Evolutionary conservation across 2,329 filamentous ascomycete genomes (phyloP).

Genomic region (Thermoascus crustaceus): DNA sequence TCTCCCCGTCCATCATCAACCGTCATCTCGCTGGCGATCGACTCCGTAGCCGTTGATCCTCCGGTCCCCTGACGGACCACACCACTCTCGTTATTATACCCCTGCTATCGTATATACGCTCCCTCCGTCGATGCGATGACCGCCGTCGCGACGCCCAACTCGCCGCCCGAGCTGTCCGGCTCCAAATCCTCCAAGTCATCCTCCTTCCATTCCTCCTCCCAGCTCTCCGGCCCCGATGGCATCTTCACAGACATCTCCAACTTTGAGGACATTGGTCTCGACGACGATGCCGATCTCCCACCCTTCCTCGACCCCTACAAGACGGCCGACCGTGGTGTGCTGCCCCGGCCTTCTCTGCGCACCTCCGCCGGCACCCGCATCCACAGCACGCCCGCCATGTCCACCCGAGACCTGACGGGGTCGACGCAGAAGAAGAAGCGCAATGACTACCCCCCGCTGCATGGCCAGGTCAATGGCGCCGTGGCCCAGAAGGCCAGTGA

Average conservation of each 20-base stretch:
- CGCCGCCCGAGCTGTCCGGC: constrained; percentile 68
- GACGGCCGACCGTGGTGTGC: too few species aligned
- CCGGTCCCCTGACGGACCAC: constrained; percentile 10
- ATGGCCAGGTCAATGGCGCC: constrained; percentile 20
- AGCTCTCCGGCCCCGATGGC: constrained; percentile 59
- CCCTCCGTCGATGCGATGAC: constrained; percentile 30
- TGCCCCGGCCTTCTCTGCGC: neutral
- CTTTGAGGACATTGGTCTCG: constrained; percentile 89
- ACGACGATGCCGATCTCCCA: constrained; percentile 54
- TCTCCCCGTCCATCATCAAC: neutral
- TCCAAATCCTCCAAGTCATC: constrained; percentile 90
- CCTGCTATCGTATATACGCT: neutral
- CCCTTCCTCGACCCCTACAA: constrained; percentile 10
- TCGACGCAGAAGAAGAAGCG: constrained; percentile 18
- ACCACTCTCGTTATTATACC: constrained; percentile 5
- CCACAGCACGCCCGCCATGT: constrained; percentile 18
- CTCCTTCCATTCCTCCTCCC: constrained; percentile 72
- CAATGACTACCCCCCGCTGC: constrained; percentile 14
- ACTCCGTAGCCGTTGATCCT: too few species aligned
- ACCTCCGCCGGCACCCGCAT: constrained; percentile 17
- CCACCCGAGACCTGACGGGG: constrained; percentile 29
- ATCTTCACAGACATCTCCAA: constrained; percentile 66
- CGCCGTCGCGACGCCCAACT: constrained; percentile 48
- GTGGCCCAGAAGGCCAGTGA: constrained; percentile 15
- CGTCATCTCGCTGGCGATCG: too few species aligned